Percentiles rank a stretch among this genome's conserved stretches.
Evolutionary conservation across 2,329 filamentous ascomycete species (phyloP).

Genomic region (Colletotrichum endophyticum): DNA sequence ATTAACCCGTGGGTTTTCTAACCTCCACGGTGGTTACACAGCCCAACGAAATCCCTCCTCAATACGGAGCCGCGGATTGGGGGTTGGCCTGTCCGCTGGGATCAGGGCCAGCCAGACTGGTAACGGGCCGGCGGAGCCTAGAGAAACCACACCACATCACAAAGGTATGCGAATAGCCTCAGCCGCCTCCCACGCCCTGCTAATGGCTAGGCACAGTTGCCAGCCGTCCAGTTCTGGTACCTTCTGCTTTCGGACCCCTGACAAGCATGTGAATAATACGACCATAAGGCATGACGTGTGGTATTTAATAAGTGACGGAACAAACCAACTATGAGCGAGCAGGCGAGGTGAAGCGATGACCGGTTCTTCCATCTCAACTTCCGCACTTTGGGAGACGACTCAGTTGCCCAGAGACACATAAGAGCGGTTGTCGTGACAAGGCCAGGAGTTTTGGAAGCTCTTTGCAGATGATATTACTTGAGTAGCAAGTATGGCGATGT

Average conservation of each 20-base stretch:
- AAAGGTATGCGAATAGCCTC: background rate
- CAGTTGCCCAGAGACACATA: background rate
- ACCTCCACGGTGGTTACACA: background rate
- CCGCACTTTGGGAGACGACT: background rate
- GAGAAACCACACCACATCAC: background rate
- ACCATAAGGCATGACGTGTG: background rate
- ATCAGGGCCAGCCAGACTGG: background rate
- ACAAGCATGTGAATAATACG: background rate
- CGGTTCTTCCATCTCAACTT: background rate
- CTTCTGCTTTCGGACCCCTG: background rate
- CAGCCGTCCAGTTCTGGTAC: background rate
- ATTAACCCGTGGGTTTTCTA: background rate
- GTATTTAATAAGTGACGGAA: background rate
- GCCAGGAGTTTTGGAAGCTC: background rate
- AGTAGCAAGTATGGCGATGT: background rate
- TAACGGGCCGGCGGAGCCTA: background rate
- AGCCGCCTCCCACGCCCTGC: background rate
- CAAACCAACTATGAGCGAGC: background rate
- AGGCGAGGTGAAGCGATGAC: background rate
- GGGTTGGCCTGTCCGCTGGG: conserved; percentile 11
- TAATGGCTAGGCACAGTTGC: background rate
- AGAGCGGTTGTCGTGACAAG: background rate
- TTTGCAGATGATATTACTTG: background rate
- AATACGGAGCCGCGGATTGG: background rate
- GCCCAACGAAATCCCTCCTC: background rate